Evolutionary conservation across 2,329 filamentous ascomycete species (phyloP).

Genomic region (Ophiocordyceps camponoti-floridani): DNA sequence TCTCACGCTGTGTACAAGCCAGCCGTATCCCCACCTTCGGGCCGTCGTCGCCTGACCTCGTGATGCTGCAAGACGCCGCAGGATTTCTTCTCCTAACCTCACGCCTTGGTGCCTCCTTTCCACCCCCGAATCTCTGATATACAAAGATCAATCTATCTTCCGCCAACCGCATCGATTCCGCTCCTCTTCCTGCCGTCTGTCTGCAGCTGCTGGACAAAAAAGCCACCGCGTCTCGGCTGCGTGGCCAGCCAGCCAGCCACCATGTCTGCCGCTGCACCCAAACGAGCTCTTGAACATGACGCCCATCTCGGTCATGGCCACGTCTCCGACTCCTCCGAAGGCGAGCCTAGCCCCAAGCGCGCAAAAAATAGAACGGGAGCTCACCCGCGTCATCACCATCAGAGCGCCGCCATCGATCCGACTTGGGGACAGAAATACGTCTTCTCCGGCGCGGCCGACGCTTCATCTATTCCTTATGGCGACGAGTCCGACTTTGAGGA

Average conservation of each 20-base stretch:
- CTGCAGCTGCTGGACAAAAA: background rate
- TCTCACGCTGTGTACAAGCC: too few species aligned
- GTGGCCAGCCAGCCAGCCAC: background rate
- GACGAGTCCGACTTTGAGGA: conserved; percentile 51
- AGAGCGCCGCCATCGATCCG: conserved; percentile 34
- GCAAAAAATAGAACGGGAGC: conserved; percentile 7
- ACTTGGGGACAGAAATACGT: conserved; percentile 56
- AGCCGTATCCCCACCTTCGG: too few species aligned
- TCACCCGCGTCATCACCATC: conserved; percentile 21
- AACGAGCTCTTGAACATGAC: background rate
- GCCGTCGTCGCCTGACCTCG: too few species aligned
- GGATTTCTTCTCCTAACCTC: too few species aligned
- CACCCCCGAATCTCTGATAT: too few species aligned
- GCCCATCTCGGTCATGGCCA: background rate
- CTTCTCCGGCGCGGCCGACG: conserved; percentile 43
- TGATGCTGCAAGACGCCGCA: too few species aligned
- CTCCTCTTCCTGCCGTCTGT: background rate
- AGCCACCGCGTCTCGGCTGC: background rate
- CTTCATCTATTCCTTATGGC: conserved; percentile 24
- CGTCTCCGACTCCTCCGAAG: conserved; percentile 4
- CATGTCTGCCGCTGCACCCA: conserved; percentile 11
- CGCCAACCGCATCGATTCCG: background rate
- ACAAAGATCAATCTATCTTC: background rate
- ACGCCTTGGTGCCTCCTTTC: too few species aligned
- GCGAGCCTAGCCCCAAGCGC: conserved; percentile 11